phyloP scores from a whole-genome alignment of 2,329 filamentous ascomycete genomes.

The Microdochium trichocladiopsis region DNA sequence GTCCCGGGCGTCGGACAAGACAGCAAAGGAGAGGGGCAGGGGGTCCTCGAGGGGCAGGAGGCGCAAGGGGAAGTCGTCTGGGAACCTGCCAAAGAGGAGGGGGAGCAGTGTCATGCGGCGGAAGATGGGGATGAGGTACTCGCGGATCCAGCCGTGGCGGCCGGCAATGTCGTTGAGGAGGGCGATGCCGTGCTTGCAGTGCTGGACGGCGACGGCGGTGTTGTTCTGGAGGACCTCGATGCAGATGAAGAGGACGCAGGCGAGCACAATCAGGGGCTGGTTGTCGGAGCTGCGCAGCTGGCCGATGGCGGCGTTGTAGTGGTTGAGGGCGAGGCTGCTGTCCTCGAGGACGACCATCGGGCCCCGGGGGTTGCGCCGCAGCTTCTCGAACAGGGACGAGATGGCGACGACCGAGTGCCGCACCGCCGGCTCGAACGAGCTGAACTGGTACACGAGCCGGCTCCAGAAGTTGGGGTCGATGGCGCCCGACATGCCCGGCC shows the following conservation, averaged over 20 bases:
- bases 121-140: background rate
- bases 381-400: conserved; percentile 22
- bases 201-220: background rate
- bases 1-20: background rate
- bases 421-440: conserved; percentile 26
- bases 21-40: background rate
- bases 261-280: conserved; percentile 22
- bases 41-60: background rate
- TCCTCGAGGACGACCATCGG: conserved; percentile 26
- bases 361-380: conserved; percentile 23
- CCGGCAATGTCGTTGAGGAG: background rate
- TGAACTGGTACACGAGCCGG: conserved; percentile 26
- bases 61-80: background rate
- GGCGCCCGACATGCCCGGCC: conserved; percentile 25
- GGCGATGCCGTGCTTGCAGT: background rate
- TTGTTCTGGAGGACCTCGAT: conserved; percentile 21
- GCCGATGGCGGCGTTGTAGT: conserved; percentile 20
- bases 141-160: background rate
- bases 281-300: background rate
- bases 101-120: background rate
- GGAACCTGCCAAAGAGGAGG: background rate
- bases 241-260: conserved; percentile 27
- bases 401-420: conserved; percentile 31
- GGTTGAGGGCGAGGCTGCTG: conserved; percentile 20
- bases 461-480: conserved; percentile 30